Conservation (phyloP, 2,329 filamentous ascomycete genomes). For the Diaporthe longicolla region DNA sequence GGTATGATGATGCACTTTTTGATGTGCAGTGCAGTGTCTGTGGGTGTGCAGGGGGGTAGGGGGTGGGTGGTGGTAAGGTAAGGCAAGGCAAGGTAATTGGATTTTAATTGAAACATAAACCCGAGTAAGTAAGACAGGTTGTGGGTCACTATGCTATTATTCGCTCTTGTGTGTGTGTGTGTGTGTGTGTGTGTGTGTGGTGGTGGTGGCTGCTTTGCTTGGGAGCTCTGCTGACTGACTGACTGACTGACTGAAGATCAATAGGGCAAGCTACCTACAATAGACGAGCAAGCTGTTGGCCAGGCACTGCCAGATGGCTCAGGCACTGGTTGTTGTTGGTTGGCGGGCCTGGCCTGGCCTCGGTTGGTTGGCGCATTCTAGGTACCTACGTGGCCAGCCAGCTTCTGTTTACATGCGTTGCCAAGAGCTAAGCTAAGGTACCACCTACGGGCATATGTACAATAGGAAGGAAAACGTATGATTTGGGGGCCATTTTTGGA, state of each 20-base stretch:
- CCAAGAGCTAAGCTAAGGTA: too few species aligned
- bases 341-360: neutral
- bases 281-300: neutral
- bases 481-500: conserved; percentile 28
- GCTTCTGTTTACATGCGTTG: too few species aligned
- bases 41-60: neutral
- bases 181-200: too few species aligned
- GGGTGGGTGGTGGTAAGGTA: too few species aligned
- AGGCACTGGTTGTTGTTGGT: neutral
- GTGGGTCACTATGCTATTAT: neutral
- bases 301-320: neutral
- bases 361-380: conserved; percentile 2
- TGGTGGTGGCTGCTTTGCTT: neutral
- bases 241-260: too few species aligned
- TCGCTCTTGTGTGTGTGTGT: too few species aligned
- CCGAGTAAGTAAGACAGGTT: conserved; percentile 6
- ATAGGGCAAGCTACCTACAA: neutral
- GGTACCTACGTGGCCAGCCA: neutral
- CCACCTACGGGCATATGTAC: too few species aligned
- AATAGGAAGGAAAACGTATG: neutral
- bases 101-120: conserved; percentile 27
- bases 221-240: too few species aligned
- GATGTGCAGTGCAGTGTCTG: conserved; percentile 9
- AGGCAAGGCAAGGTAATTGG: too few species aligned
- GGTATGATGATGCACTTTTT: conserved; percentile 31